Base-by-base conservation (phyloP, 345 rosid species). In the Pugionium cornutum region DNA sequence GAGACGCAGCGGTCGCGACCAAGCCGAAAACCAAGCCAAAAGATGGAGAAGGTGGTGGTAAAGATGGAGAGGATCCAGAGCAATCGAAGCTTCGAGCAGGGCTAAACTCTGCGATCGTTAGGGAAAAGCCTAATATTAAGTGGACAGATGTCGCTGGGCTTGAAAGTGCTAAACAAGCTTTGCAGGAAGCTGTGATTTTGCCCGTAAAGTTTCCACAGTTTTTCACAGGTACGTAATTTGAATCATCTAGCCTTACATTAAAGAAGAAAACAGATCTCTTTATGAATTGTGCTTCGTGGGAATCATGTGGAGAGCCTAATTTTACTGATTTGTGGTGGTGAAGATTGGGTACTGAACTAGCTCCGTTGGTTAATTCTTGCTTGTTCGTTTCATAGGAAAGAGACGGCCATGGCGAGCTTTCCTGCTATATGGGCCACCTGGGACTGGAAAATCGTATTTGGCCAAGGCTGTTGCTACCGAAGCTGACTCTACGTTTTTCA, bases 401-500 rank as follows among this genome's bases (percentile, higher is more conserved):
- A 87, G 98, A 50, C 81, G 77, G 42, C 98, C 98, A 1, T 91
- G 98, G 98, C 80, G 91, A 70, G 98, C 98, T 44, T 91, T 91
- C 61, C 79, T 89, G 34, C 78, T 91, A 64, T 91, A 89, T 70
- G 98, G 98, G 4, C 98, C 98, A 9, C 98, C 98, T 46, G 98
- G 98, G 61, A 91, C 98, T 1, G 98, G 98, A 47, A 91, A 91
- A 77, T 91, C 98, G 7, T 91, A 91, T 64, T 75, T 91, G 67
- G 98, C 98, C 3, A 91, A 91, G 78, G 98, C 98, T 64, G 98
- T 91, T 75, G 98, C 96, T 34, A 86, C 98, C 25, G 96, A 91
- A 80, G 96, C 96, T 31, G 98, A 91, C 58, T 91, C 96, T 11
- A 89, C 96, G 9, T 89, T 91, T 75, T 91, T 86, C 79, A 91